A percentile compares a stretch with the other conserved stretches of the same genome.
phyloP scores from a whole-genome alignment of 164 flowering plant species.

The Hamamelis virginiana region DNA sequence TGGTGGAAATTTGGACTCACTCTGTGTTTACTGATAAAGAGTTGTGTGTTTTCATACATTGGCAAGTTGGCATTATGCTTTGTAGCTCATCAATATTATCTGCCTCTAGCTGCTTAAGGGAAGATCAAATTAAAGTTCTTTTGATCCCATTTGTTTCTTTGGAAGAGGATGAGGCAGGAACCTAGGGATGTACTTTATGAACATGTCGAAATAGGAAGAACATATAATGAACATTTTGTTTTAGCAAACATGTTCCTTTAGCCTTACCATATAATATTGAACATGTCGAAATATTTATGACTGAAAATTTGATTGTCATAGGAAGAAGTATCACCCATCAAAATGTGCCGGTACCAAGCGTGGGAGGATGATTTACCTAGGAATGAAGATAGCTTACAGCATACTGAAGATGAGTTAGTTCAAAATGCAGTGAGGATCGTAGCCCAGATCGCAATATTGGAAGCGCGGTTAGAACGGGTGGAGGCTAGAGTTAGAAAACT shows the following conservation, averaged over 20 bases:
- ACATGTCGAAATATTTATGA: neutral
- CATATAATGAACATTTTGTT: too few relatives aligned
- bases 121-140: too few relatives aligned
- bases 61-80: too few relatives aligned
- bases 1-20: too few relatives aligned
- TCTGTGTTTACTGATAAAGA: too few relatives aligned
- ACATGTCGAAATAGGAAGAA: too few relatives aligned
- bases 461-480: slow-evolving; percentile 4
- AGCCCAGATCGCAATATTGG: slow-evolving; percentile 5
- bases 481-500: slow-evolving; percentile 14
- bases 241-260: too few relatives aligned
- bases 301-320: neutral
- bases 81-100: too few relatives aligned
- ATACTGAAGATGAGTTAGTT: neutral
- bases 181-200: too few relatives aligned
- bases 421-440: neutral
- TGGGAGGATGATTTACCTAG: slow-evolving; percentile 13
- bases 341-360: slow-evolving; percentile 11
- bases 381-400: neutral
- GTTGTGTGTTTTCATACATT: too few relatives aligned
- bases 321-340: neutral
- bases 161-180: neutral
- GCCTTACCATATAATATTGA: neutral
- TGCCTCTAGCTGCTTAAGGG: too few relatives aligned
- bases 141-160: neutral